Evolutionary conservation across 2,329 filamentous ascomycete species (phyloP).

Genomic region (Colletotrichum cordylinicola): DNA sequence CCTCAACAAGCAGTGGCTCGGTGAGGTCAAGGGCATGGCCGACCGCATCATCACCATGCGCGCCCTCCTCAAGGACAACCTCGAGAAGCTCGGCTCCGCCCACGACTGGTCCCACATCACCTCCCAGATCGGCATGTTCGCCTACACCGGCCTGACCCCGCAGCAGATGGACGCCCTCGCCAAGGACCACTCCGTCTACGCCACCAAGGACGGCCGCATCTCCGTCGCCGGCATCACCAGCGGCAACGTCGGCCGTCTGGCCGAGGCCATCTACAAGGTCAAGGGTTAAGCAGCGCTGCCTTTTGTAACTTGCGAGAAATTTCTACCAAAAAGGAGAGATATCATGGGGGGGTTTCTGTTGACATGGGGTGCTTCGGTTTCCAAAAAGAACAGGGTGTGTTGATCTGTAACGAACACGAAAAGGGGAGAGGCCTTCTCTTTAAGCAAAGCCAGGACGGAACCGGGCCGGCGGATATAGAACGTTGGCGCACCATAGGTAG

Average conservation of each 20-base stretch:
- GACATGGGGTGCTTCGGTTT: not conserved
- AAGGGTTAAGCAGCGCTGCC: conserved; percentile 59
- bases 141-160: conserved; percentile 90
- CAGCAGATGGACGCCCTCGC: conserved; percentile 92
- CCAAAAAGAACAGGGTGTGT: not conserved
- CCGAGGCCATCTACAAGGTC: conserved; percentile 85
- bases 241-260: conserved; percentile 80
- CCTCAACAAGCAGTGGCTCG: conserved; percentile 93
- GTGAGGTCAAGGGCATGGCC: conserved; percentile 97
- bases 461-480: conserved; percentile 9
- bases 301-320: not conserved
- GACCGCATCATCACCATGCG: conserved; percentile 99
- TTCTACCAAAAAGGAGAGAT: not conserved
- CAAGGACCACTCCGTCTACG: conserved; percentile 97
- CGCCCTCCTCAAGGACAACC: conserved; percentile 89
- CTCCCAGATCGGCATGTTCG: conserved; percentile 99
- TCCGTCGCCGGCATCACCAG: conserved; percentile 84
- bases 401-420: not conserved
- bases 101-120: conserved; percentile 99
- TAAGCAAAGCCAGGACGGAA: not conserved
- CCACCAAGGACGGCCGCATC: conserved; percentile 90
- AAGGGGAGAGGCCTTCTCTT: conserved; percentile 8
- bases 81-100: conserved; percentile 93
- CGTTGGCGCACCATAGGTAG: conserved; percentile 7
- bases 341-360: not conserved